A percentile compares a stretch with the other conserved stretches of the same genome.
Conservation (phyloP, 345 rosid genomes). For the Firmiana major region DNA sequence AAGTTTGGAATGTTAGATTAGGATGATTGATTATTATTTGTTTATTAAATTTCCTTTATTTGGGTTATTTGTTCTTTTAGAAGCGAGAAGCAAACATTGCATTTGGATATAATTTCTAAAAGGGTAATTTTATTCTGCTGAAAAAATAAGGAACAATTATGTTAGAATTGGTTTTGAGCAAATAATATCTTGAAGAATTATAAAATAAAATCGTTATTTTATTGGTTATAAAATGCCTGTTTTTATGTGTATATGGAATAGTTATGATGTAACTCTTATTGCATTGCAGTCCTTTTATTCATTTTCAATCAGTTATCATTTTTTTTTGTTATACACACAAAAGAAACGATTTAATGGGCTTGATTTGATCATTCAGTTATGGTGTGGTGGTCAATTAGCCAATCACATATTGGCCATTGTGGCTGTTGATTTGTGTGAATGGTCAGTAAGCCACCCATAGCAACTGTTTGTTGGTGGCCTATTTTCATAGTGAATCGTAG, state of each 20-base stretch:
- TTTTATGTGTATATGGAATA: too few species aligned
- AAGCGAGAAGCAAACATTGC: background rate
- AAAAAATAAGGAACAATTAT: background rate
- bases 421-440: slow-evolving; percentile 48
- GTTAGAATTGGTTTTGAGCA: background rate
- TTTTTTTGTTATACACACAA: background rate
- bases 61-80: background rate
- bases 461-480: slow-evolving; percentile 18
- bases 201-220: background rate
- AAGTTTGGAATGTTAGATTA: background rate
- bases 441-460: slow-evolving; percentile 60
- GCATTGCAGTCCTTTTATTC: too few species aligned
- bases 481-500: slow-evolving; percentile 14
- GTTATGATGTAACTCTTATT: too few species aligned
- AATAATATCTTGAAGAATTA: background rate
- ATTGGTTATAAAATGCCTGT: background rate
- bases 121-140: background rate
- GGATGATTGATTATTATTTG: background rate
- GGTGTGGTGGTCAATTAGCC: slow-evolving; percentile 43
- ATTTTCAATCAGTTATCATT: background rate
- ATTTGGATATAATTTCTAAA: too few species aligned
- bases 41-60: background rate
- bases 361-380: background rate
- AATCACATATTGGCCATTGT: slow-evolving; percentile 28
- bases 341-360: too few species aligned